Conservation (phyloP, 805 yeast genomes). For the Pichia occidentalis region DNA sequence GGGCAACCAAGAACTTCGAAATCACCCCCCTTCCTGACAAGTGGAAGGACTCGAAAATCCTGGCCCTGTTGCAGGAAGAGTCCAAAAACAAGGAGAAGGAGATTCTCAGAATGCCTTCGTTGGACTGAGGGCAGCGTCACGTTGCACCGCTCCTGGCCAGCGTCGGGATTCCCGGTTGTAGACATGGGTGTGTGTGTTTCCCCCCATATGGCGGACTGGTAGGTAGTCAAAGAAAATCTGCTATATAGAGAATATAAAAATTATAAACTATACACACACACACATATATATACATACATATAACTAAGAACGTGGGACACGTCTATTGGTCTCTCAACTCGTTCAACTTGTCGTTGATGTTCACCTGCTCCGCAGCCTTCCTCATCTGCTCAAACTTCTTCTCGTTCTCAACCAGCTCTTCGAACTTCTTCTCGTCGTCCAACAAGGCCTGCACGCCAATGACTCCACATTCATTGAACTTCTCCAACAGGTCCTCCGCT, state of each 20-base stretch:
- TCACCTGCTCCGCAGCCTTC: conserved; percentile 12
- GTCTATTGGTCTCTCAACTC: conserved; percentile 3
- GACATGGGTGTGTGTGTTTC: too few species aligned
- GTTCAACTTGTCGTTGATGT: conserved; percentile 4
- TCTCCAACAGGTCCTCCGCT: conserved; percentile 70
- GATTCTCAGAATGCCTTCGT: conserved; percentile 81
- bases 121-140: conserved; percentile 24
- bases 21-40: conserved; percentile 82
- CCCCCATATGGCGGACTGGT: too few species aligned
- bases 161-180: too few species aligned
- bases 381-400: conserved; percentile 10
- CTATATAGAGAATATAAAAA: too few species aligned
- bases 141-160: too few species aligned
- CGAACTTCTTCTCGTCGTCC: conserved; percentile 67
- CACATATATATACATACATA: conserved; percentile 4
- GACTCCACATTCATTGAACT: conserved; percentile 74
- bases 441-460: conserved; percentile 73
- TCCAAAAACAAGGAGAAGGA: conserved; percentile 67
- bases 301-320: not conserved
- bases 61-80: conserved; percentile 61
- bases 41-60: conserved; percentile 66
- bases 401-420: conserved; percentile 40
- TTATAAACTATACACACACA: not conserved
- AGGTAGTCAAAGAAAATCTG: too few species aligned
- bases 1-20: conserved; percentile 85